Evolutionary conservation across 441 rosid genomes (phyloP).

Genomic region (Viola pubescens): DNA sequence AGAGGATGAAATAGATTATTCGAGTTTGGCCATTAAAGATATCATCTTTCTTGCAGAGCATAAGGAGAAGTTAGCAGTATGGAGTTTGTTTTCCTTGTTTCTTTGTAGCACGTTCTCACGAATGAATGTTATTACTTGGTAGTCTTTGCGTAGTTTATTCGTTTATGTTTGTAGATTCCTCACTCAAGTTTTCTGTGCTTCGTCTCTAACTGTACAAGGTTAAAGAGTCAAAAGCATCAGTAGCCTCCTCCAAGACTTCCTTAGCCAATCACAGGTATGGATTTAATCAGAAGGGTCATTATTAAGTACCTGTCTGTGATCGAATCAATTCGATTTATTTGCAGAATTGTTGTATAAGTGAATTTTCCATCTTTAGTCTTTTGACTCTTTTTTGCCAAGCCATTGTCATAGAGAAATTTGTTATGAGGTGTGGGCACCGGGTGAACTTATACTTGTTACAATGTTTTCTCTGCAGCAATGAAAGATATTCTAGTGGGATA

Average conservation of each 20-base stretch:
- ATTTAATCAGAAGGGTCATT: not conserved
- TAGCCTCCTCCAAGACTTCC: constrained; percentile 10
- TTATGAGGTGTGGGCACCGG: too few species aligned
- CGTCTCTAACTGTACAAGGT: constrained; percentile 26
- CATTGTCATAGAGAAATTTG: too few species aligned
- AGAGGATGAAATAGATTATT: constrained; percentile 56
- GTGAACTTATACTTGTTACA: too few species aligned
- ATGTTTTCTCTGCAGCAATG: too few species aligned
- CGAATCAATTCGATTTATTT: not conserved
- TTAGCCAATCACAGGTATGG: constrained; percentile 43
- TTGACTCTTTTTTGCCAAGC: too few species aligned
- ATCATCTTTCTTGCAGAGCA: constrained; percentile 62
- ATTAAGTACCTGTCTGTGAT: not conserved
- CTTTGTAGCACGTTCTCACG: constrained; percentile 1
- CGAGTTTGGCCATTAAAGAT: constrained; percentile 55
- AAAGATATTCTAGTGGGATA: too few species aligned
- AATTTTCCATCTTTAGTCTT: not conserved
- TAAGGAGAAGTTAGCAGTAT: constrained; percentile 57
- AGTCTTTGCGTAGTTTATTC: not conserved
- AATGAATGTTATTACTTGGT: constrained; percentile 4
- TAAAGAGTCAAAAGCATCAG: constrained; percentile 48
- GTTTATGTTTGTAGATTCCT: constrained; percentile 1
- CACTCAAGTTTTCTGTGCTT: constrained; percentile 7
- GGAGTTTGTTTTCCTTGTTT: constrained; percentile 5
- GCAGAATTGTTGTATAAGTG: not conserved